phyloP scores from a whole-genome alignment of 202 grass and related monocot genomes.

The Zoysia matrella region DNA sequence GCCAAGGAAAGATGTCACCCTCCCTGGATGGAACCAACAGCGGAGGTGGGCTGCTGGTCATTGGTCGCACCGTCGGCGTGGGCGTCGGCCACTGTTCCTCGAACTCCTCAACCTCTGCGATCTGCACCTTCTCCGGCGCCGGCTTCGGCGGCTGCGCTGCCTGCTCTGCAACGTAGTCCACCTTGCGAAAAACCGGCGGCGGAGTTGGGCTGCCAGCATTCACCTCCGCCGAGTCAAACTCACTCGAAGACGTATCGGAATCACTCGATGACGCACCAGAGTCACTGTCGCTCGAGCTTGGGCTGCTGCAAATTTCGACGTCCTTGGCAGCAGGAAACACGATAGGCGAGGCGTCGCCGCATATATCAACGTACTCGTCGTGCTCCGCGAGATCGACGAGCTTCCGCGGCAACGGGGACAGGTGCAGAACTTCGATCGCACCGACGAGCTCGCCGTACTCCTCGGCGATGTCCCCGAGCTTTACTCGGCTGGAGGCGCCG shows the following conservation, averaged over 20 bases:
- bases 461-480: constrained; percentile 23
- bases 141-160: background rate
- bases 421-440: background rate
- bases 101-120: background rate
- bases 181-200: background rate
- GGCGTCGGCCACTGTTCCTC: background rate
- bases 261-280: constrained; percentile 16
- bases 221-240: background rate
- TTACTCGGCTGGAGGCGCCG: background rate
- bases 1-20: background rate
- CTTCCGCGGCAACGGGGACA: constrained; percentile 42
- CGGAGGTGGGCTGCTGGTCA: background rate
- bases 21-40: background rate
- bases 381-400: constrained; percentile 28
- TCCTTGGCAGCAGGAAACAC: background rate
- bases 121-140: background rate
- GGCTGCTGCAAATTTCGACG: background rate
- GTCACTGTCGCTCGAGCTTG: constrained; percentile 13
- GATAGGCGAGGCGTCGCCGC: constrained; percentile 43
- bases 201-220: background rate
- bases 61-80: background rate
- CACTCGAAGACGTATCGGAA: background rate
- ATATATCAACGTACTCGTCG: constrained; percentile 44
- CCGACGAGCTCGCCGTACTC: constrained; percentile 35
- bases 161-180: background rate